Evolutionary conservation across 495 filamentous ascomycete species (phyloP).

Genomic region (Penicillium ochrochloron): DNA sequence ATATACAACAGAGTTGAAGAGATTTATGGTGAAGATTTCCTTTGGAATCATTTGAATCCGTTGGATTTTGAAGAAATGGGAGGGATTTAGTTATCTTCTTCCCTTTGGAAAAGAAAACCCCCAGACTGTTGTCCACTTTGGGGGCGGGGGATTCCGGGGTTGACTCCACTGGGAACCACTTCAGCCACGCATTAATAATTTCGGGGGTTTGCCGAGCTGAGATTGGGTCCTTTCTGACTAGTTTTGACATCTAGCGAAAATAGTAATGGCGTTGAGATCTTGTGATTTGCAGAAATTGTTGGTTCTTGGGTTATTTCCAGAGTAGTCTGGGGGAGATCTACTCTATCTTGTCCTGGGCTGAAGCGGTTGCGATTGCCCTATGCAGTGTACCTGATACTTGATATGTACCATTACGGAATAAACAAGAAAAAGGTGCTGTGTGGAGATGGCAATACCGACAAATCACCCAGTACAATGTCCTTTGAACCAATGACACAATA

Average conservation of each 20-base stretch:
- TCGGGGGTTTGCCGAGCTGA: not conserved
- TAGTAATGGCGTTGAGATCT: not conserved
- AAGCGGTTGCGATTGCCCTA: not conserved
- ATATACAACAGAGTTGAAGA: not conserved
- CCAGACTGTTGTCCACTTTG: slow-evolving; percentile 8
- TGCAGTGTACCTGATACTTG: no score
- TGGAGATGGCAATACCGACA: no score
- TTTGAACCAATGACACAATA: no score
- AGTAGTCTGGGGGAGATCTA: not conserved
- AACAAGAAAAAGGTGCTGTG: no score
- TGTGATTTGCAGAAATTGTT: not conserved
- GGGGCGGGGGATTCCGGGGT: slow-evolving; percentile 11
- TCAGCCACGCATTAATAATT: not conserved
- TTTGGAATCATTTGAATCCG: not conserved
- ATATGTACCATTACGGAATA: no score
- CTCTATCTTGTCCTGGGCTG: not conserved
- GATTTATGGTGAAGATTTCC: not conserved
- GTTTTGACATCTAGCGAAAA: no score
- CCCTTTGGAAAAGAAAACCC: not conserved
- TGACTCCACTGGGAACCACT: slow-evolving; percentile 8
- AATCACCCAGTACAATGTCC: no score
- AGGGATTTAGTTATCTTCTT: not conserved
- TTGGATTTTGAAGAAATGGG: not conserved
- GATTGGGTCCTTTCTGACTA: not conserved
- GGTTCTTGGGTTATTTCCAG: not conserved